These are phyloP conservation scores for Mucor saturninus DNA, from an alignment of 371 early-diverging fungal species.

Conservation along the genomic window DNA sequence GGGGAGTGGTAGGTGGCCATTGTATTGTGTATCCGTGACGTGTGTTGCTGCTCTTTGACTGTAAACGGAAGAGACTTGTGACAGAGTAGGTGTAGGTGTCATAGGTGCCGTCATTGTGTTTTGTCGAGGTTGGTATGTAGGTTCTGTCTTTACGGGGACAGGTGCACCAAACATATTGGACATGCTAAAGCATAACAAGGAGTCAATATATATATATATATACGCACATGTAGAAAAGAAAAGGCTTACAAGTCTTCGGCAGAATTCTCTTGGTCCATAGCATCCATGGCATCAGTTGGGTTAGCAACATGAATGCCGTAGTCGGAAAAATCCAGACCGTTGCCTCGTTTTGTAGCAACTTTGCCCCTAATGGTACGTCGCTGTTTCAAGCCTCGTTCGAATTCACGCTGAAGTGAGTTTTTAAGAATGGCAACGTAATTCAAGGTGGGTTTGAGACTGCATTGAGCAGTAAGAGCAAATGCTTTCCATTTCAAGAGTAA, in stretches of 20 bases:
- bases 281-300: background rate
- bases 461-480: constrained; percentile 35
- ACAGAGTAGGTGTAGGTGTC: background rate
- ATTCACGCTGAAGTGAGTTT: constrained; percentile 37
- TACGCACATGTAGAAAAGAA: background rate
- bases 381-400: constrained; percentile 34
- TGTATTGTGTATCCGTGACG: constrained; percentile 39
- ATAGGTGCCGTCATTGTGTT: too few species aligned
- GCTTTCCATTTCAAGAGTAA: constrained; percentile 57
- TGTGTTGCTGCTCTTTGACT: constrained; percentile 29
- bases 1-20: constrained; percentile 23
- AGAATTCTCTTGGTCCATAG: constrained; percentile 1
- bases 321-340: constrained; percentile 22
- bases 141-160: too few species aligned
- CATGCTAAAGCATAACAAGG: background rate
- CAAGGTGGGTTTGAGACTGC: constrained; percentile 30
- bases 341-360: constrained; percentile 14
- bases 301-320: constrained; percentile 7
- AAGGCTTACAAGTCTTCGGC: constrained; percentile 14
- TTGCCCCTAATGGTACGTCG: constrained; percentile 12
- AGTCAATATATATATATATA: background rate
- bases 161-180: background rate
- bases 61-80: constrained; percentile 15
- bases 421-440: constrained; percentile 36
- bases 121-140: background rate